These are phyloP conservation scores for Colletotrichum godetiae DNA, from an alignment of 2,329 filamentous ascomycete species.

Conservation along the genomic window DNA sequence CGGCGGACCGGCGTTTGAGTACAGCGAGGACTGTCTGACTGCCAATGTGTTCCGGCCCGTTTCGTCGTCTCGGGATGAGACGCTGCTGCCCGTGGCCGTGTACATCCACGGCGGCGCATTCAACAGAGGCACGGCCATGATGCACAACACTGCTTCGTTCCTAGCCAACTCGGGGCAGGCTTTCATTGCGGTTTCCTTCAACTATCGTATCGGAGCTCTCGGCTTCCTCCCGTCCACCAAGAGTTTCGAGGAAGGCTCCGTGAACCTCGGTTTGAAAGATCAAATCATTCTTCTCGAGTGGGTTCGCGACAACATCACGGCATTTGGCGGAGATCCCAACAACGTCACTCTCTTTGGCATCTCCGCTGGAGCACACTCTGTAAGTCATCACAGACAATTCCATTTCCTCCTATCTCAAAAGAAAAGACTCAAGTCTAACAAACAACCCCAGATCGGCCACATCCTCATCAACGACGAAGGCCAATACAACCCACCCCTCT, in stretches of 20 bases:
- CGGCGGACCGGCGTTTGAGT: conserved; percentile 40
- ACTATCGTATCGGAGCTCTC: conserved; percentile 73
- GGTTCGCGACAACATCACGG: conserved; percentile 69
- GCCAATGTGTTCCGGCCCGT: conserved; percentile 62
- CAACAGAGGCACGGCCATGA: conserved; percentile 63
- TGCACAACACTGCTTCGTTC: conserved; percentile 72
- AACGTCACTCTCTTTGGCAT: conserved; percentile 72
- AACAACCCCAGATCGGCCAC: conserved; percentile 68
- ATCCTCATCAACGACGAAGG: conserved; percentile 62
- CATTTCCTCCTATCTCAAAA: neutral
- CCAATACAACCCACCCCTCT: conserved; percentile 53
- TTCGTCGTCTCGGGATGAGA: neutral
- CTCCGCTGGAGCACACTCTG: conserved; percentile 72
- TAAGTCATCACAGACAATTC: conserved; percentile 38
- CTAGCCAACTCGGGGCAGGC: conserved; percentile 65
- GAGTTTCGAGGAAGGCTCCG: conserved; percentile 62
- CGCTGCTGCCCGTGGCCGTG: conserved; percentile 59
- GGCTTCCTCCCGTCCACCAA: conserved; percentile 73
- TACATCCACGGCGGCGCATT: conserved; percentile 75
- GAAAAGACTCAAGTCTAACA: neutral
- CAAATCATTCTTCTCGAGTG: conserved; percentile 70
- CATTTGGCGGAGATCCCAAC: conserved; percentile 69
- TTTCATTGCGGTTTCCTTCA: conserved; percentile 69
- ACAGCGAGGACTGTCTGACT: conserved; percentile 64
- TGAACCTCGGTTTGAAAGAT: conserved; percentile 75